Evolutionary conservation across 208 protist genomes (phyloP), one percentile per base, ranked within the genome.

Genomic region (Strigomonas culicis): DNA sequence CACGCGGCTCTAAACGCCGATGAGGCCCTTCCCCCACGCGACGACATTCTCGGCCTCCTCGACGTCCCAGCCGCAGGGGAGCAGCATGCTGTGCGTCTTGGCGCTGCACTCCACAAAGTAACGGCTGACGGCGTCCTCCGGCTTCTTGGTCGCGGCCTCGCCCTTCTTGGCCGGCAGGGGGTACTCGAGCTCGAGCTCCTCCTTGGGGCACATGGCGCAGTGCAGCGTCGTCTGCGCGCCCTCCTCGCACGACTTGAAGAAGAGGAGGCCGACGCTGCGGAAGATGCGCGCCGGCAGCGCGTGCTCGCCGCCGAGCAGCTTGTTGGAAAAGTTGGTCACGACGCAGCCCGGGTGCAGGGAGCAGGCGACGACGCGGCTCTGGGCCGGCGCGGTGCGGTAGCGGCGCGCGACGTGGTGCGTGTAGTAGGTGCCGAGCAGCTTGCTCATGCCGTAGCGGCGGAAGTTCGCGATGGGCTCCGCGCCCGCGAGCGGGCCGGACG

Each of bases 31-130:
- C 11, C 83, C 84, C 90, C 90, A 96, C 17, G 68, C 64, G 15
- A 91, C 72, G 47, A 91, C 73, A 13, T 63, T 65, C 4, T 89
- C 80, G 10, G 75, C 90, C 47, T 89, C 85, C 21, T 79, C 74
- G 17, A 89, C 60, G 65, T 96, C 90, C 87, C 87, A 93, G 39
- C 77, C 90, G 61, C 91, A 91, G 21, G 66, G 71, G 27, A 82
- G 68, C 36, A 95, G 72, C 73, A 84, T 78, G 1, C 55, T 52
- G 27, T 66, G 44, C 25, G 90, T 88, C 58, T 91, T 82, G 43
- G 93, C 80, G 0, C 74, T 59, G 63, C 90, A 95, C 67, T 95
- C 86, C 7, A 84, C 86, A 69, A 95, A 95, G 73, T 93, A 95
- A 4, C 82, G 86, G 49, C 76, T 84, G 36, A 95, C 81, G 1